Base-by-base conservation (phyloP, 108 stramenopile genomes). In the Nitzschia inconspicua region DNA sequence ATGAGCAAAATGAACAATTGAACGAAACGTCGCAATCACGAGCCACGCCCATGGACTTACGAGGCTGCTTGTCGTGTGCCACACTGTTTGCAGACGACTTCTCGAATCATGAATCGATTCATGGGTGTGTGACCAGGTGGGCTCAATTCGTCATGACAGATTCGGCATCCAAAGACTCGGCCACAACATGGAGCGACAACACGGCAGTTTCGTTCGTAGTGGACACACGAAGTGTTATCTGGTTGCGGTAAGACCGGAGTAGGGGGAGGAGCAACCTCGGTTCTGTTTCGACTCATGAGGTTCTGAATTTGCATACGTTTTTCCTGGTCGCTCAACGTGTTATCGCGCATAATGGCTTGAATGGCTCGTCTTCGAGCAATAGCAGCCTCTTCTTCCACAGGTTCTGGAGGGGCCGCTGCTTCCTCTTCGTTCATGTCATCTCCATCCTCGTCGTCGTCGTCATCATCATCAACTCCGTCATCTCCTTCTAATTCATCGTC, bases 131-230 rank as follows among this genome's bases (percentile, higher is more conserved):
- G 91, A 25, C 83, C 86, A 9, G 82, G 60, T 18, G 82, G 82
- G 36, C 73, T 68, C 35, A 76, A 66, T 40, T 93, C 91, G 53
- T 93, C 88, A 53, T 93, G 91, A 66, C 91, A 93, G 28, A 93
- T 84, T n/a, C 91, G 82, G 51, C 91, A 93, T 1, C 88, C 91
- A 52, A 84, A 87, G 4, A 85, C 73, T 16, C 80, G 68, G 8
- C 76, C 73, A 49, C 91, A 93, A 70, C 91, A 93, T 8, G 91
- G 91, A 9, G 77, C 76, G 18, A 93, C 78, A 19, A 93, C 77
- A 57, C 79, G 74, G 44, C 86, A 89, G 41, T 93, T 89, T 24
- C 91, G 65, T 27, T 82, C 72, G 57, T 93, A 93, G 55, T 93
- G 91, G 24, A 76, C 74, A 60, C 91, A 93, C 9, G 66, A 48